Evolutionary conservation across 2,329 filamentous ascomycete species (phyloP), one percentile per base, ranked within the genome.

Genomic region (Bisporella sp.): DNA sequence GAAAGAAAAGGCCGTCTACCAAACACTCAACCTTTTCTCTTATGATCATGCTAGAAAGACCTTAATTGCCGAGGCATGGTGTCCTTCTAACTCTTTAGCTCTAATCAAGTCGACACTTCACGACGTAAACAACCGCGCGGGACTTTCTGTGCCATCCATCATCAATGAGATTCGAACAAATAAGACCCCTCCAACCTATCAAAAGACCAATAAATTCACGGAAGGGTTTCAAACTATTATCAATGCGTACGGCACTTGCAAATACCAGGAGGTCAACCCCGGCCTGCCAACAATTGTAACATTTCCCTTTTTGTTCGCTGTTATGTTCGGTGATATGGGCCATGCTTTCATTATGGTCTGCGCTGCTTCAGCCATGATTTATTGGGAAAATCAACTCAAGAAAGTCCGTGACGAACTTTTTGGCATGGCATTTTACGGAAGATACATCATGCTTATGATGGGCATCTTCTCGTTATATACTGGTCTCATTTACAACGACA

Each of bases 321-420:
- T 99, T 80, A 99, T 99, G 93, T 99, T 99, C 66, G 95, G 93
- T 75, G 93, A 99, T 70, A 85, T 96, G 52, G 95, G 93, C 47
- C 93, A 99, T 65, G 93, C 92, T 58, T 69, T 85, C 58, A 87
- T 99, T 68, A 95, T 99, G 87, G 77, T 92, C 41, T 67, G 81
- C 50, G 87, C 89, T 51, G 88, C 93, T 11, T 64, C 83, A 50
- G 89, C 90, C 51, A 96, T 99, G 90, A 97, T 99, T 61, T 89
- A 96, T 73, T 97, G 85, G 78, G 93, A 99, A 71, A 91, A 89
- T 72, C 84, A 86, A 53, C 75, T 99, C 35, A 90, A 92, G 69
- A 99, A 99, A 75, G 85, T 96, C 51, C 77, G 73, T 0, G 95
- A 97, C 64, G 95, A 99, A 70, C 77, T 99, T 21, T 96, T 96